phyloP scores from a whole-genome alignment of 768 basidiomycete genomes.

The Boletus rex-veris region DNA sequence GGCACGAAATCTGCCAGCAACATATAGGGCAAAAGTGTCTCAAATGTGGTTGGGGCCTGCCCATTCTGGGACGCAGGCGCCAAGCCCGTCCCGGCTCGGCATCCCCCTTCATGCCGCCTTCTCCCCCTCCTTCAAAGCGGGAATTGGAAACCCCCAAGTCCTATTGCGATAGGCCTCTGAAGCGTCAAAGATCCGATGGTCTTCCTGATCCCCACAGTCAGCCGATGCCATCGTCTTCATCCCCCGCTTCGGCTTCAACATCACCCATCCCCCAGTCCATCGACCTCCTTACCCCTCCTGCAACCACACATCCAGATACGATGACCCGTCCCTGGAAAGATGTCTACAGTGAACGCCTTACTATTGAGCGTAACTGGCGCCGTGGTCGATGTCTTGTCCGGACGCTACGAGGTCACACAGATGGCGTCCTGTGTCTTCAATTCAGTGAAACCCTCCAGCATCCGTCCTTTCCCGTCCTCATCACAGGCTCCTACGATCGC shows the following conservation, averaged over 20 bases:
- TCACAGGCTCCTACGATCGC: constrained; percentile 96
- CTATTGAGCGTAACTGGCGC: constrained; percentile 96
- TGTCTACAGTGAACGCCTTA: constrained; percentile 96
- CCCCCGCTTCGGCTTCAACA: constrained; percentile 12
- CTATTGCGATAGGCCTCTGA: constrained; percentile 37
- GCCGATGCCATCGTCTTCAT: constrained; percentile 2
- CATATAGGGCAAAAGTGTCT: constrained; percentile 96
- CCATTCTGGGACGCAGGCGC: constrained; percentile 77
- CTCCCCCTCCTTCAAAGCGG: constrained; percentile 36
- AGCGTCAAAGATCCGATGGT: constrained; percentile 43
- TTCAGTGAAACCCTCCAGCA: constrained; percentile 82
- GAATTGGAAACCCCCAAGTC: constrained; percentile 33
- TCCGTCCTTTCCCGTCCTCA: constrained; percentile 87
- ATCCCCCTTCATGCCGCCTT: constrained; percentile 35
- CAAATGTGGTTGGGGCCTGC: constrained; percentile 97
- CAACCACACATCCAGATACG: constrained; percentile 29
- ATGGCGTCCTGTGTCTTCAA: constrained; percentile 97
- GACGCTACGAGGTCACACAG: constrained; percentile 87
- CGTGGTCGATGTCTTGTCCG: constrained; percentile 84
- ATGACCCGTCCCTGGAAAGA: constrained; percentile 95
- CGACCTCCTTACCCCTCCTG: constrained; percentile 31
- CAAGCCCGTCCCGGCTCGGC: constrained; percentile 38
- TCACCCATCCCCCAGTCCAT: constrained; percentile 8
- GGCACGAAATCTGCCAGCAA: constrained; percentile 96
- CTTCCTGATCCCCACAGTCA: constrained; percentile 1